Conservation (phyloP, 192 early-diverging fungal genomes). For the Pilobolus umbonatus region DNA sequence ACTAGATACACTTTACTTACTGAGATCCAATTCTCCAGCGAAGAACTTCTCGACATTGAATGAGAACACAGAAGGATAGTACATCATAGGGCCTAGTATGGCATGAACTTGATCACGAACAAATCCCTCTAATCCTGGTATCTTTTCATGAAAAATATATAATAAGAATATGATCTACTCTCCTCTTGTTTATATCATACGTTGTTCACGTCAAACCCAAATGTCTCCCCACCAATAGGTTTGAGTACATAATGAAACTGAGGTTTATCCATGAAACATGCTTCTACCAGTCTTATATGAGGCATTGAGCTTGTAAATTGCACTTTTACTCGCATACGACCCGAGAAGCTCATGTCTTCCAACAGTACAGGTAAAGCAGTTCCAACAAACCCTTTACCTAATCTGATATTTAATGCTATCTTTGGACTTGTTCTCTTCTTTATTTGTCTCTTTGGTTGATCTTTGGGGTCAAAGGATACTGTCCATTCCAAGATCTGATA, state of each 20-base stretch:
- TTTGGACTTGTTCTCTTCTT: conserved; percentile 59
- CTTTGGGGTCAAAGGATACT: conserved; percentile 66
- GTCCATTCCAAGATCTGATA: conserved; percentile 68
- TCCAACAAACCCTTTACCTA: conserved; percentile 73
- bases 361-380: conserved; percentile 73
- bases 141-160: conserved; percentile 15
- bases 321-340: conserved; percentile 62
- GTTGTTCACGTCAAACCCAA: conserved; percentile 73
- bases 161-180: not conserved
- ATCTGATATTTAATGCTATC: conserved; percentile 68
- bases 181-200: conserved; percentile 14
- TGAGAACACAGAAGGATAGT: conserved; percentile 31
- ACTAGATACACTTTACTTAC: conserved; percentile 10
- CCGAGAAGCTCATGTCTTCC: conserved; percentile 67
- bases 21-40: conserved; percentile 32
- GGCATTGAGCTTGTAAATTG: conserved; percentile 75
- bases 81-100: conserved; percentile 47
- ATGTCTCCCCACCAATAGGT: conserved; percentile 66
- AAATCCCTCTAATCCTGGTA: conserved; percentile 66
- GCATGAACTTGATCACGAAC: conserved; percentile 54
- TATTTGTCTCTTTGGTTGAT: conserved; percentile 50
- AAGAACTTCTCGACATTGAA: conserved; percentile 32
- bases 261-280: conserved; percentile 70
- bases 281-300: conserved; percentile 62
- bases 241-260: conserved; percentile 73